These are phyloP conservation scores for Metarhizium sp. DNA, from an alignment of 2,329 filamentous ascomycete genomes.

Conservation along the genomic window DNA sequence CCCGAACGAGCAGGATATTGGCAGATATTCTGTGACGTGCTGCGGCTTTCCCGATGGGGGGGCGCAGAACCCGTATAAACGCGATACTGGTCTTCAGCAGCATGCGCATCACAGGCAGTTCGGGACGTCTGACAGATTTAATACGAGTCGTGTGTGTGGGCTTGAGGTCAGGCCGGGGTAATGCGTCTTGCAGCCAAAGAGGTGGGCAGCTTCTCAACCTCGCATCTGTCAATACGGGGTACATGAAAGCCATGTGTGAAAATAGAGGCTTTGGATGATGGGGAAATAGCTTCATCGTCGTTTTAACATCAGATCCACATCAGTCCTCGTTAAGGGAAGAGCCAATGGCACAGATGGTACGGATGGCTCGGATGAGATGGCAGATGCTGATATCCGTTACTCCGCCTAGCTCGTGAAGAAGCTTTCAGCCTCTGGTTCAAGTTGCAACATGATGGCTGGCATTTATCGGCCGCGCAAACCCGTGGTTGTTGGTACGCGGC, in stretches of 20 bases:
- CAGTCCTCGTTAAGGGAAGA: background rate
- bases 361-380: background rate
- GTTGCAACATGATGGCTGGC: no score
- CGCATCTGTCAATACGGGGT: background rate
- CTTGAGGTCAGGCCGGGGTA: background rate
- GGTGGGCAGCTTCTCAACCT: background rate
- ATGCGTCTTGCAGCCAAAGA: background rate
- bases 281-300: background rate
- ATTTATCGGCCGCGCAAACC: background rate
- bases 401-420: background rate
- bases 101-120: background rate
- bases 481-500: background rate
- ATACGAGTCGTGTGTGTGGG: background rate
- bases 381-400: background rate
- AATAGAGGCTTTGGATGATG: background rate
- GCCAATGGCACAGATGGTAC: background rate
- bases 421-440: background rate
- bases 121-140: background rate
- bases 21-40: background rate
- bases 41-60: background rate
- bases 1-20: background rate
- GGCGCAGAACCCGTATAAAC: background rate
- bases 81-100: background rate
- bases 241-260: background rate
- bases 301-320: background rate